Percentiles rank a stretch among this genome's conserved stretches.
Conservation (phyloP, 2,329 filamentous ascomycete genomes). For the Trichoderma cornu-damae region DNA sequence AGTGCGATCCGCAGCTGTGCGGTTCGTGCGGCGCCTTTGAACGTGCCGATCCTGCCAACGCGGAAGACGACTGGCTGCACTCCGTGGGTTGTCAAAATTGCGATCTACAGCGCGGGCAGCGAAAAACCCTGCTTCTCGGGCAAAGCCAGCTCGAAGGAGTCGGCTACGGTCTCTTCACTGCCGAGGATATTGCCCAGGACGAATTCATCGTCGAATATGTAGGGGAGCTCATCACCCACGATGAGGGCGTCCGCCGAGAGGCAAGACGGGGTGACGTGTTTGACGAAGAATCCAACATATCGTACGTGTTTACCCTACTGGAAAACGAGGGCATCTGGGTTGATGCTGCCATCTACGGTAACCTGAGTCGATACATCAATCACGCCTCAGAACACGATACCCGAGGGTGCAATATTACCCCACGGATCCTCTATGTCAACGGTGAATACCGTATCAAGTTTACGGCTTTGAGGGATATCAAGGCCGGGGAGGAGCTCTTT, state of each 20-base stretch:
- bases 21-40: slow-evolving; percentile 63
- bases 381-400: slow-evolving; percentile 55
- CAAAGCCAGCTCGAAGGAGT: slow-evolving; percentile 62
- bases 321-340: slow-evolving; percentile 61
- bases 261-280: slow-evolving; percentile 56
- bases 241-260: slow-evolving; percentile 65
- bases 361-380: slow-evolving; percentile 80
- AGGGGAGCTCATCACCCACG: slow-evolving; percentile 67
- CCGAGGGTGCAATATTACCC: slow-evolving; percentile 55
- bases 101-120: slow-evolving; percentile 60
- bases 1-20: slow-evolving; percentile 76
- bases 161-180: slow-evolving; percentile 71
- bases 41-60: slow-evolving; percentile 63
- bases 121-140: slow-evolving; percentile 63
- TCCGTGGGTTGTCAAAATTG: slow-evolving; percentile 66
- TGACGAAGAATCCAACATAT: slow-evolving; percentile 55
- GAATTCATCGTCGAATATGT: slow-evolving; percentile 79
- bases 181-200: slow-evolving; percentile 59
- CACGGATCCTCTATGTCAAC: slow-evolving; percentile 67
- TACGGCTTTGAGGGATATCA: slow-evolving; percentile 60
- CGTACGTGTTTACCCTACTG: slow-evolving; percentile 59
- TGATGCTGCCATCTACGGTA: slow-evolving; percentile 71
- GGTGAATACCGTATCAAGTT: slow-evolving; percentile 73
- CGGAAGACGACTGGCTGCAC: slow-evolving; percentile 52
- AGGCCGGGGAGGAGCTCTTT: slow-evolving; percentile 69